A percentile compares a stretch with the other conserved stretches of the same genome.
phyloP scores from a whole-genome alignment of 1,139 yeast genomes.

The Blastobotrys aristatus region DNA sequence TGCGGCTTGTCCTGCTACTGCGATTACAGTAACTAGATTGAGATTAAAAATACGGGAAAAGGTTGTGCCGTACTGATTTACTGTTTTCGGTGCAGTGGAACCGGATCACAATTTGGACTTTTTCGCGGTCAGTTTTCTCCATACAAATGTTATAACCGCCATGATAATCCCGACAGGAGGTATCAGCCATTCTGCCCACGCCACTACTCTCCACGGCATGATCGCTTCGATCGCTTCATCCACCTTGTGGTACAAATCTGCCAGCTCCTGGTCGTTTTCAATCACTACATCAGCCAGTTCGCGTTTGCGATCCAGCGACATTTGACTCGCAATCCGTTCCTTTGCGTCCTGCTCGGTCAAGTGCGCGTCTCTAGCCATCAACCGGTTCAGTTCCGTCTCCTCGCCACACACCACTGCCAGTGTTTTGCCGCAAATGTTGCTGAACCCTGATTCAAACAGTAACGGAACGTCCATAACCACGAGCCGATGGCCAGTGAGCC shows the following conservation, averaged over 20 bases:
- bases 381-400: slow-evolving; percentile 56
- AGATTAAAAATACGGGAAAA: too few relatives aligned
- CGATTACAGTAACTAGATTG: too few relatives aligned
- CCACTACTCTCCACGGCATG: slow-evolving; percentile 42
- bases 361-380: slow-evolving; percentile 62
- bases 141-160: slow-evolving; percentile 36
- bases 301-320: slow-evolving; percentile 57
- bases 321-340: slow-evolving; percentile 71
- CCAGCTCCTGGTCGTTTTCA: slow-evolving; percentile 54
- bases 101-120: slow-evolving; percentile 2
- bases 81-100: too few relatives aligned
- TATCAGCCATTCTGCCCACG: slow-evolving; percentile 41
- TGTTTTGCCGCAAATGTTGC: slow-evolving; percentile 64
- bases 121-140: not conserved
- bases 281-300: slow-evolving; percentile 61
- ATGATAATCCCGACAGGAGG: slow-evolving; percentile 61
- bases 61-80: too few relatives aligned
- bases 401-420: slow-evolving; percentile 63
- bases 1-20: too few relatives aligned
- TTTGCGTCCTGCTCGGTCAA: slow-evolving; percentile 61
- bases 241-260: slow-evolving; percentile 46
- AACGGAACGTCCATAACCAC: slow-evolving; percentile 88
- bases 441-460: slow-evolving; percentile 72
- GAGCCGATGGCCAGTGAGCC: slow-evolving; percentile 46
- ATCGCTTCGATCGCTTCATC: slow-evolving; percentile 43